Base-by-base conservation (phyloP, 1,284 basidiomycete genomes). In the Pseudozyma hubeiensis region DNA sequence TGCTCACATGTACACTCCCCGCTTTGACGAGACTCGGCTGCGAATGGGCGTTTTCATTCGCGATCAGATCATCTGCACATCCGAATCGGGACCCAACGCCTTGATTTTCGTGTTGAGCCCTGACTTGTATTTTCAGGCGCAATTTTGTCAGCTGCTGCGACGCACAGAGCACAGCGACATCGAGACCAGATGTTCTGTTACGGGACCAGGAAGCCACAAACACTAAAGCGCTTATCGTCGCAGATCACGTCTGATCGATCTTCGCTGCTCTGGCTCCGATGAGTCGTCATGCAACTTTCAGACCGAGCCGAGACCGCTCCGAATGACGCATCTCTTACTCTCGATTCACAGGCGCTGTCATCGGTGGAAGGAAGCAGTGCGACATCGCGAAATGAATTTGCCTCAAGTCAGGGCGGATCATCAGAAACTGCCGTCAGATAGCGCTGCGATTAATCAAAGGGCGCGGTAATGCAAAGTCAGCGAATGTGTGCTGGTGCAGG, bases 371-470 rank as follows among this genome's bases (percentile, higher is more conserved):
- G 13, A 24, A 45, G 13, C 44, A 45, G 44, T 45, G 44, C 24
- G 19, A 13, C 24, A 13, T 29, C 10, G 44, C 44, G 19, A 10
- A 39, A 29, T 39, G 33, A 37, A 19, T 13, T 30, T 35, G 24
- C 24, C 24, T 24, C 24, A 24, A 24, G 40, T 8, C 39, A n/a
- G 16, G n/a, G 14, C 16, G 14, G 6, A 10, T 24, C n/a, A 24
- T 53, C 52, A 53, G 33, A 53, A 53, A n/a, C 52, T 53, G 7
- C 60, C 71, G 19, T 74, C 71, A 11, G 65, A 74, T 13, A 74
- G 37, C 5, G 65, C 70, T 74, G 50, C n/a, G 19, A 37, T 5
- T 13, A 3, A 30, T 5, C 29, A 41, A 33, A 6, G 39, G 16
- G 5, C 8, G 43, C 2, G 29, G 31, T n/a, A 8, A 29, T 1